A percentile compares a stretch with the other conserved stretches of the same genome.
Conservation (phyloP, 2,329 filamentous ascomycete species). For the Penicillium sp. region DNA sequence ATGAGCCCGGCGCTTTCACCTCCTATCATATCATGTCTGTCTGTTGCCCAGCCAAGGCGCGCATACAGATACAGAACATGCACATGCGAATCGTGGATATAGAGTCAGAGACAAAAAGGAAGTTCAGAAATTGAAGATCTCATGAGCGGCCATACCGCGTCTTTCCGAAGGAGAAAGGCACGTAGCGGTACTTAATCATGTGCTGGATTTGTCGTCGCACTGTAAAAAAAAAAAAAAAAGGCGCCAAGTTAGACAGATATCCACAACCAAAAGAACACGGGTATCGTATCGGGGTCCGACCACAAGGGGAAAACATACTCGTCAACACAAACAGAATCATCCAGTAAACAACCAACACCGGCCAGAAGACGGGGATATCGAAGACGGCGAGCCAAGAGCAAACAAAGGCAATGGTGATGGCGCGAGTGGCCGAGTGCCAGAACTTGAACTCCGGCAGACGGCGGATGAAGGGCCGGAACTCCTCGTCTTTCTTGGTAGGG, state of each 20-base stretch:
- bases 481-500: constrained; percentile 93
- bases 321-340: constrained; percentile 93
- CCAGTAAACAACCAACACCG: constrained; percentile 97
- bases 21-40: constrained; percentile 19
- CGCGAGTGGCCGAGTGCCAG: constrained; percentile 93
- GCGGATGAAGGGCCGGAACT: constrained; percentile 96
- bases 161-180: constrained; percentile 91
- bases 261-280: background rate
- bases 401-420: constrained; percentile 74
- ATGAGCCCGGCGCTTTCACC: constrained; percentile 7
- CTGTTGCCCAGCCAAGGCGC: constrained; percentile 6
- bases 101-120: constrained; percentile 8
- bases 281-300: background rate
- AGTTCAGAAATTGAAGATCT: constrained; percentile 6
- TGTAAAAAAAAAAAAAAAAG: constrained; percentile 44
- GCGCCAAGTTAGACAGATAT: constrained; percentile 9
- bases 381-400: constrained; percentile 95
- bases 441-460: constrained; percentile 99
- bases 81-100: constrained; percentile 8
- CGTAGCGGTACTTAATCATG: constrained; percentile 99
- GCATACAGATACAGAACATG: constrained; percentile 15
- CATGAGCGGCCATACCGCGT: constrained; percentile 61
- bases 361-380: constrained; percentile 98
- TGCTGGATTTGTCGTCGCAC: constrained; percentile 99
- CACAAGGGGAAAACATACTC: constrained; percentile 59